A percentile compares a stretch with the other conserved stretches of the same genome.
phyloP scores from a whole-genome alignment of 768 basidiomycete species.

The Chalciporus chontae region DNA sequence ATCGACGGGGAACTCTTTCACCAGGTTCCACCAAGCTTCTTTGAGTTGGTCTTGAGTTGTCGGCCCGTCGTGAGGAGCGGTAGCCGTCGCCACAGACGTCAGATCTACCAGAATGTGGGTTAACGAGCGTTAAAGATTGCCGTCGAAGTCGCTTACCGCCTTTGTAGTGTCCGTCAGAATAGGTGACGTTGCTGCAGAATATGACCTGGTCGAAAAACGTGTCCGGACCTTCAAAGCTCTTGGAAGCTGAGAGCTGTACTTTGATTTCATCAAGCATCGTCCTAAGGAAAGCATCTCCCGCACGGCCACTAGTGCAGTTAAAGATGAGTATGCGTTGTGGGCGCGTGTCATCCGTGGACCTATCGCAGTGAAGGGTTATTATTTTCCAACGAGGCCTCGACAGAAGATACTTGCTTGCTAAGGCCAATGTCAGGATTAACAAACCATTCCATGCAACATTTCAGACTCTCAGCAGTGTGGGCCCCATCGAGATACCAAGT shows the following conservation, averaged over 20 bases:
- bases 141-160: constrained; percentile 55
- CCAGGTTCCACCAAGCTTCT: constrained; percentile 63
- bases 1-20: constrained; percentile 56
- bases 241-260: constrained; percentile 41
- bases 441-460: constrained; percentile 89
- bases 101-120: constrained; percentile 53
- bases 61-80: constrained; percentile 59
- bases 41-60: constrained; percentile 76
- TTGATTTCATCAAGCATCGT: constrained; percentile 52
- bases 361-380: constrained; percentile 4
- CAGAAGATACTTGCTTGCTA: constrained; percentile 20
- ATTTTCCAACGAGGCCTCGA: not conserved
- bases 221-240: constrained; percentile 34
- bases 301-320: constrained; percentile 92
- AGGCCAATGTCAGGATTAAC: constrained; percentile 56
- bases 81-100: constrained; percentile 61
- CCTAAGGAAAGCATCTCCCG: constrained; percentile 67
- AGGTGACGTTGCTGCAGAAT: constrained; percentile 97
- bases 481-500: constrained; percentile 96
- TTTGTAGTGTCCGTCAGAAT: constrained; percentile 84
- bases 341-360: constrained; percentile 15
- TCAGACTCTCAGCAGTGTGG: constrained; percentile 88
- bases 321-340: constrained; percentile 72
- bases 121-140: constrained; percentile 1
- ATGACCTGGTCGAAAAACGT: constrained; percentile 80